Evolutionary conservation across 129 eudicot genomes (phyloP).

Genomic region (Heracleum sosnowskyi): DNA sequence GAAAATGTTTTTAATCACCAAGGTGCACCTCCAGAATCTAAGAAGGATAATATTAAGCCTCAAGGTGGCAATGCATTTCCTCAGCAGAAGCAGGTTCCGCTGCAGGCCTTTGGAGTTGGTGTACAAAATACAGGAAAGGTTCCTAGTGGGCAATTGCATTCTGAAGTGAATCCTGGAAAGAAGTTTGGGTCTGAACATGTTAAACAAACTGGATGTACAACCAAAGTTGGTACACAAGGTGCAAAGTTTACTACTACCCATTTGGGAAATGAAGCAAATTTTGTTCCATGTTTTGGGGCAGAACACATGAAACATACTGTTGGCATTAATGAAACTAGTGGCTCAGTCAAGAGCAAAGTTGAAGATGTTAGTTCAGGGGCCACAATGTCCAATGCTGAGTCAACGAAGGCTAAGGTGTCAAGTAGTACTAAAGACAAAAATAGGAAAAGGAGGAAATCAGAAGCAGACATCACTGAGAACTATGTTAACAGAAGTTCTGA

Average conservation of each 20-base stretch:
- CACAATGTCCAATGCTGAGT: constrained; percentile 15
- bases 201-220: not conserved
- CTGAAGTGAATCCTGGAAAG: constrained; percentile 11
- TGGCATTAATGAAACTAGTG: constrained; percentile 17
- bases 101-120: constrained; percentile 20
- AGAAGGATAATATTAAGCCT: not conserved
- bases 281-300: not conserved
- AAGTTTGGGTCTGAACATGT: constrained; percentile 18
- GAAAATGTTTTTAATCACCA: not conserved
- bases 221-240: not conserved
- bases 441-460: constrained; percentile 39
- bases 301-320: not conserved
- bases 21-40: not conserved
- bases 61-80: constrained; percentile 7
- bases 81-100: constrained; percentile 24
- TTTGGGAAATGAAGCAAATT: not conserved
- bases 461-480: constrained; percentile 42
- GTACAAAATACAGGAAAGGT: constrained; percentile 20
- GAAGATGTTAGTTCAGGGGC: constrained; percentile 17
- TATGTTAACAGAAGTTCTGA: constrained; percentile 25
- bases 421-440: constrained; percentile 23
- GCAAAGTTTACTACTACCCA: not conserved
- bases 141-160: constrained; percentile 16
- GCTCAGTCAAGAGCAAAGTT: constrained; percentile 18
- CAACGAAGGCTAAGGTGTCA: constrained; percentile 18